These are phyloP conservation scores for Fonsecaea monophora DNA, from an alignment of 2,329 filamentous ascomycete genomes.

Conservation along the genomic window DNA sequence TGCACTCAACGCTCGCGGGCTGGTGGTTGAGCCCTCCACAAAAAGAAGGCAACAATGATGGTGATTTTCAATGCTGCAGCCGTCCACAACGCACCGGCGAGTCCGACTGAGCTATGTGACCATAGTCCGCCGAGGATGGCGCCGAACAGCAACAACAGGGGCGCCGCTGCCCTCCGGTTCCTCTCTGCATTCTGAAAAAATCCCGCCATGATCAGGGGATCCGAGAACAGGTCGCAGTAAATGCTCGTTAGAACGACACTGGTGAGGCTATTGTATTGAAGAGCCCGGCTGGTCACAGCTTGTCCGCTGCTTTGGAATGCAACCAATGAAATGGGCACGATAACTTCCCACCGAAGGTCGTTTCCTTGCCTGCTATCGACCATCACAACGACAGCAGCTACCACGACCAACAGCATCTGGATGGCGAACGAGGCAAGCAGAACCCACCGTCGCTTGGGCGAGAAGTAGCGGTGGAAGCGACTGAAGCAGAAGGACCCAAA, in stretches of 20 bases:
- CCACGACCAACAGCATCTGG: slow-evolving; percentile 54
- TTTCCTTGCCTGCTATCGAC: slow-evolving; percentile 50
- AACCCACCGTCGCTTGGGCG: slow-evolving; percentile 69
- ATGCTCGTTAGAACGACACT: slow-evolving; percentile 82
- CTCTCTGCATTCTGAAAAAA: slow-evolving; percentile 57
- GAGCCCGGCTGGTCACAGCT: slow-evolving; percentile 73
- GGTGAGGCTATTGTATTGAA: slow-evolving; percentile 73
- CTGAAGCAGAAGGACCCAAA: slow-evolving; percentile 75
- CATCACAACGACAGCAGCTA: slow-evolving; percentile 48
- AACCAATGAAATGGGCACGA: slow-evolving; percentile 71
- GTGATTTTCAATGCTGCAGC: slow-evolving; percentile 63
- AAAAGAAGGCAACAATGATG: slow-evolving; percentile 65
- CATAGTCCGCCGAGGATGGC: slow-evolving; percentile 62
- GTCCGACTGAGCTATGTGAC: slow-evolving; percentile 58
- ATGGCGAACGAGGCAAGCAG: slow-evolving; percentile 64
- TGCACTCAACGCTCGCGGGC: neutral
- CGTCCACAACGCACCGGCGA: slow-evolving; percentile 66
- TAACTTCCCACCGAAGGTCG: slow-evolving; percentile 63
- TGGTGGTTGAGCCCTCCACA: slow-evolving; percentile 61
- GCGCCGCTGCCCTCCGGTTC: slow-evolving; percentile 60
- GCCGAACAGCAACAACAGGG: slow-evolving; percentile 60
- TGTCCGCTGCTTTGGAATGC: slow-evolving; percentile 81
- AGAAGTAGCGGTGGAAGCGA: slow-evolving; percentile 69
- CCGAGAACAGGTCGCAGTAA: slow-evolving; percentile 80
- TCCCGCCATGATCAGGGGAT: slow-evolving; percentile 56